These are phyloP conservation scores for Artemisia annua DNA, from an alignment of 129 eudicot genomes.

Conservation along the genomic window DNA sequence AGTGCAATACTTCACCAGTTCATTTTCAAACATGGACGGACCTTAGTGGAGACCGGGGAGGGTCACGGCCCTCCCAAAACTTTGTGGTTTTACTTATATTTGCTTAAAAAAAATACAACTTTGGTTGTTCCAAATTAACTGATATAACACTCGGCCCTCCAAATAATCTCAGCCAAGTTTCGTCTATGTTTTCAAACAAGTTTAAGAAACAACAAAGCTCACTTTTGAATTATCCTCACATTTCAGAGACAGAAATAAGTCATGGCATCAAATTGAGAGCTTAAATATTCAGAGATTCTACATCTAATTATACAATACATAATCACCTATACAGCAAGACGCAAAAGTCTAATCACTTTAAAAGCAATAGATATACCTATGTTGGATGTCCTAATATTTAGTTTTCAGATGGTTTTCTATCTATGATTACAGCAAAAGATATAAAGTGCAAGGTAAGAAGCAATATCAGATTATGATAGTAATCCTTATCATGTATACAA, in stretches of 20 bases:
- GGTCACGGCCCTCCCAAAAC: too few species aligned
- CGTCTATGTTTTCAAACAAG: too few species aligned
- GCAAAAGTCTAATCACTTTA: neutral
- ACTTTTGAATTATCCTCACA: slow-evolving; percentile 6
- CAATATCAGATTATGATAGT: neutral
- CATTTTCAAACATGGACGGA: too few species aligned
- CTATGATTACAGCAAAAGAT: slow-evolving; percentile 8
- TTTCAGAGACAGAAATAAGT: neutral
- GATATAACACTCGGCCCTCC: too few species aligned
- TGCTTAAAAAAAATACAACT: too few species aligned
- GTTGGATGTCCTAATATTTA: neutral
- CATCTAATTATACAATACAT: neutral
- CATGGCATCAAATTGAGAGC: neutral
- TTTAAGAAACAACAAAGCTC: neutral
- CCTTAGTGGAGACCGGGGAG: too few species aligned
- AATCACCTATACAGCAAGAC: neutral
- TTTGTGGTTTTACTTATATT: too few species aligned
- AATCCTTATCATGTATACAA: neutral
- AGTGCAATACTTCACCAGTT: neutral
- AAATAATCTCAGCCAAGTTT: too few species aligned
- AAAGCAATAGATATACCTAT: neutral
- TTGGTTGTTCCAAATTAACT: too few species aligned
- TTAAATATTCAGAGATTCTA: neutral
- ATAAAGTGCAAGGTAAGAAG: slow-evolving; percentile 7
- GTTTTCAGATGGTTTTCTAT: slow-evolving; percentile 2